Base-by-base conservation (phyloP, 768 basidiomycete species). In the Lyophyllum atratum region DNA sequence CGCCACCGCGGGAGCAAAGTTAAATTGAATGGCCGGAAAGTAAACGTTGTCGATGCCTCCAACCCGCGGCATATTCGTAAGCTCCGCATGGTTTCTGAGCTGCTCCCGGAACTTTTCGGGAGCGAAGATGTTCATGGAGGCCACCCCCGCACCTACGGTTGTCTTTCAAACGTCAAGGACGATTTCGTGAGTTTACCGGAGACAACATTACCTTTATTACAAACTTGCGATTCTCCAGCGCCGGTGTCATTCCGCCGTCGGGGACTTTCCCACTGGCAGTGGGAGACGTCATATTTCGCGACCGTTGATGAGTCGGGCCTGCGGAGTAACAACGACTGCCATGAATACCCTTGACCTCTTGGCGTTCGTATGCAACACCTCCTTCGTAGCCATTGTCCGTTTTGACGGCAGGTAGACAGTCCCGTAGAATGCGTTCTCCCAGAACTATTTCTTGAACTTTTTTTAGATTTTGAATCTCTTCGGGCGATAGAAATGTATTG, bases 21-120 rank as follows among this genome's bases (percentile, higher is more conserved):
- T 56, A 5, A 51, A 10, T 25, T 56, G 55, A n/a, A 45, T 44
- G 1, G 56, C 50, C 1, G 42, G 50, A 43, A 29, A 57, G 17
- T 40, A 49, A 33, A 26, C 34, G 26, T 57, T 57, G 1, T 50
- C 45, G 14, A 33, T n/a, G 12, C 29, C 12, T 4, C 56, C 49
- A 11, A 57, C 45, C 14, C 49, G 3, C 4, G 56, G 56, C 50
- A 31, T 31, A 11, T 31, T 31, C 11, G 29, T 31, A 11, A 31
- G 29, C 29, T 31, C 29, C 6, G 29, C 5, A 52, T 52, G 49
- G 51, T 22, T 49, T 42, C 28, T 11, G 3, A 50, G 34, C 34
- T 50, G 49, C 21, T 34, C 24, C 19, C 34, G 17, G 28, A 49
- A 33, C 25, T 49, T 29, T 14, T 7, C n/a, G 2, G 31, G 49